Evolutionary conservation across 2,329 filamentous ascomycete genomes (phyloP).

Genomic region (Fusarium ambrosium): DNA sequence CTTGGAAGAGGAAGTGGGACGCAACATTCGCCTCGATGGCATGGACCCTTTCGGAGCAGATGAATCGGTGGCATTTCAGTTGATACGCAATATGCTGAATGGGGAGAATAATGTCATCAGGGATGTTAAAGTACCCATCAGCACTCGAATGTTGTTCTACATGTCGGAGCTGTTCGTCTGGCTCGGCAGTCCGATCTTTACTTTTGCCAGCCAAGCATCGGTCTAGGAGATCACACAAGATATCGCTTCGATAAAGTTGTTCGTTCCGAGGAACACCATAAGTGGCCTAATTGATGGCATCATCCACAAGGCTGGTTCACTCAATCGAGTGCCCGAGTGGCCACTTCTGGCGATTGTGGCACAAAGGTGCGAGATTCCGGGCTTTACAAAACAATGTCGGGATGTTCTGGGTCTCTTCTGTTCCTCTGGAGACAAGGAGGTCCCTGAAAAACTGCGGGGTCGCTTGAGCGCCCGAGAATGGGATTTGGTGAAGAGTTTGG

Average conservation of each 20-base stretch:
- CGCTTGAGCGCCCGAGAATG: not conserved
- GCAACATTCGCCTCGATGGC: not conserved
- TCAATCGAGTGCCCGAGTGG: conserved; percentile 28
- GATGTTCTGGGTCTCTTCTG: conserved; percentile 15
- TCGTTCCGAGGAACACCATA: conserved; percentile 11
- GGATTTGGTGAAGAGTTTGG: not conserved
- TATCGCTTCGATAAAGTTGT: not conserved
- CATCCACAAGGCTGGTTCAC: not conserved
- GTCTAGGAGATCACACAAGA: not conserved
- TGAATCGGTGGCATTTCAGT: conserved; percentile 3
- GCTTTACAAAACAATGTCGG: not conserved
- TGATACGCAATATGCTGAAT: conserved; percentile 19
- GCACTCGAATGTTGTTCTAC: conserved; percentile 30
- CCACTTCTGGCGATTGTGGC: conserved; percentile 31
- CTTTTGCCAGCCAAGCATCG: not conserved
- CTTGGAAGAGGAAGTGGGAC: not conserved
- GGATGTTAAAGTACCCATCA: not conserved
- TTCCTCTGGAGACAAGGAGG: not conserved
- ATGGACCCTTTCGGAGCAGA: not conserved
- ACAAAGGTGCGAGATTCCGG: not conserved
- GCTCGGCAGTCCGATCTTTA: conserved; percentile 11
- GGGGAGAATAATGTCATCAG: not conserved
- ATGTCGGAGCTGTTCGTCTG: conserved; percentile 21
- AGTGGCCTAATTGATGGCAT: conserved; percentile 1
- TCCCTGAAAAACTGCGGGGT: not conserved